Base-by-base conservation (phyloP, 768 basidiomycete species). In the Termitomyces eurrhizus region DNA sequence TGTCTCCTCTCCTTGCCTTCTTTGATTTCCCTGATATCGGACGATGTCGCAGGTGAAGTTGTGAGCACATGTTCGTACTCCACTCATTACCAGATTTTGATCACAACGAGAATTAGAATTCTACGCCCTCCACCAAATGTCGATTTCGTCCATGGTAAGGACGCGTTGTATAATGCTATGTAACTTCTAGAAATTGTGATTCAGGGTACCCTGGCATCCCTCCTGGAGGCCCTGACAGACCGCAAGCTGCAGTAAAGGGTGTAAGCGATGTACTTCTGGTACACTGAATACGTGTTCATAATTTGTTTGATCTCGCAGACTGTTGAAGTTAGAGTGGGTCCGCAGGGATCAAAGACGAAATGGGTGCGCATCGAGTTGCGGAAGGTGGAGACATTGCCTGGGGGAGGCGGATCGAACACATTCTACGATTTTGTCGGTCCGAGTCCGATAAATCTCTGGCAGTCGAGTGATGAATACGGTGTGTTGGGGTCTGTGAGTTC, bases 331-430 rank as follows among this genome's bases (percentile, higher is more conserved):
- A 87, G 95, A 18, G 80, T 87, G 6, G 88, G 86, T 33, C 77
- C 79, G 2, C 81, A 85, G 62, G 89, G 90, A 16, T 83, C 92
- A 69, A 95, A 93, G 76, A 92, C 92, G 32, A 92, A 93, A 74
- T 96, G 92, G 88, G 88, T 98, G 29, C 85, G 89, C 64, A 86
- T 97, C 62, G 94, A 96, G 74, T 80, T 97, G 70, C 85, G 92
- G 65, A 95, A 95, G 77, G 85, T 95, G 46, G 95, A 98, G 73
- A 88, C 83, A 4, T 81, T 90, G 50, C 91, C 89, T 2, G 86
- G 86, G 24, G 89, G 86, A 26, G 86, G 87, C 16, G 75, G 78
- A 62, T 77, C 80, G 16, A 89, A 88, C 72, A 85, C 86, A 13
- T 93, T 87, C 76, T 85, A 84, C 66, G 92, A 94, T 69, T 84